Evolutionary conservation across 768 basidiomycete genomes (phyloP).

Genomic region (Xerocomellus amylosporus): DNA sequence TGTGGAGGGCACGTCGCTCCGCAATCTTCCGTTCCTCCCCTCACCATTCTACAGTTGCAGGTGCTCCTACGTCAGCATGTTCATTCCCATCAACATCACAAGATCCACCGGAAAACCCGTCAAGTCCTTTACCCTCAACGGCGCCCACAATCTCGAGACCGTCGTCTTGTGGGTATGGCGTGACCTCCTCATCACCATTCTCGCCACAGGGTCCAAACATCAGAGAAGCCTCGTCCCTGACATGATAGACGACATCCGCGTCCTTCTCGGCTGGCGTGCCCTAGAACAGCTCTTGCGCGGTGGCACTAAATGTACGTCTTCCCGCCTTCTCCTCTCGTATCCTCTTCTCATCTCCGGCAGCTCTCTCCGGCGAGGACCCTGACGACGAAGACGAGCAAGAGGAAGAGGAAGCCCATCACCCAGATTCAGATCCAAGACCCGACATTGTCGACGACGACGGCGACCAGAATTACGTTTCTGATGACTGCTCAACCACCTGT

Average conservation of each 20-base stretch:
- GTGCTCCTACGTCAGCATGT: conserved; percentile 48
- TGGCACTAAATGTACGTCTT: conserved; percentile 42
- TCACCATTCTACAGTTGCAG: conserved; percentile 43
- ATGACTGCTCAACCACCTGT: conserved; percentile 19
- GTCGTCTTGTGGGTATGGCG: conserved; percentile 66
- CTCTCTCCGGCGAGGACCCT: conserved; percentile 11
- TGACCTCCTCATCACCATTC: conserved; percentile 59
- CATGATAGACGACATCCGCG: conserved; percentile 61
- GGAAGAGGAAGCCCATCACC: background rate
- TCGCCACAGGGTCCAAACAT: conserved; percentile 36
- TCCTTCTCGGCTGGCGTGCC: conserved; percentile 46
- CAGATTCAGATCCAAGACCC: background rate
- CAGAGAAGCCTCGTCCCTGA: conserved; percentile 38
- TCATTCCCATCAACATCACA: conserved; percentile 46
- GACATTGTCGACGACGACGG: conserved; percentile 33
- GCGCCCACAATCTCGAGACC: conserved; percentile 45
- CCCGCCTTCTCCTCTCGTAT: background rate
- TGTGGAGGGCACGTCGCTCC: conserved; percentile 35
- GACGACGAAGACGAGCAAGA: conserved; percentile 28
- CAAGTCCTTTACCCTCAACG: conserved; percentile 48
- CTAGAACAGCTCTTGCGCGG: conserved; percentile 54
- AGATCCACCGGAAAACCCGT: conserved; percentile 42
- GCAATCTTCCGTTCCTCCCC: conserved; percentile 8
- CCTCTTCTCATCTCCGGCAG: background rate
- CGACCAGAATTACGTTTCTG: conserved; percentile 28